Conservation (phyloP, 768 basidiomycete genomes). For the Calocybe gangraenosa region DNA sequence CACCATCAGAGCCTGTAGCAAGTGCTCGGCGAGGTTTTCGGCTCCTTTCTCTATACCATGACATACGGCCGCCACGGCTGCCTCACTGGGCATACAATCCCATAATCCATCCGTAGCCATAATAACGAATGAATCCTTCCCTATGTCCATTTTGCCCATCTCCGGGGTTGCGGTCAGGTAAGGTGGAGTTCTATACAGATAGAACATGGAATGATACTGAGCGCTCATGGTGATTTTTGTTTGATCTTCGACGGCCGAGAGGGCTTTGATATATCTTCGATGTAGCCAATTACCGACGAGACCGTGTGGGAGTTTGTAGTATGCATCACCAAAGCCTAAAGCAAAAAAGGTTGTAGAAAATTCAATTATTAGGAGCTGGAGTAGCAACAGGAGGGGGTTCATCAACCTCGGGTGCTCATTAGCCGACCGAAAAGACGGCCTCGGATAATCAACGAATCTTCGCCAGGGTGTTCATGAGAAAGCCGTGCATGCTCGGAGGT, state of each 20-base stretch:
- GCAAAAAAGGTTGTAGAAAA: neutral
- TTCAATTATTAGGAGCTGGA: neutral
- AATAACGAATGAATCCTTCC: slow-evolving; percentile 39
- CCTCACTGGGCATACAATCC: slow-evolving; percentile 47
- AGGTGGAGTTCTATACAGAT: slow-evolving; percentile 54
- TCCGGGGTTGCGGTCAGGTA: slow-evolving; percentile 53
- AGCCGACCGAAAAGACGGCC: slow-evolving; percentile 33
- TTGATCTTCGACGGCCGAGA: slow-evolving; percentile 28
- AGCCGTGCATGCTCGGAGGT: slow-evolving; percentile 28
- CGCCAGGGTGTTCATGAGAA: slow-evolving; percentile 28
- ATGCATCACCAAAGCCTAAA: slow-evolving; percentile 35
- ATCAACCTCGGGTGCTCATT: slow-evolving; percentile 34
- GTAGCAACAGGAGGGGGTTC: neutral
- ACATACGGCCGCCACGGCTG: slow-evolving; percentile 37
- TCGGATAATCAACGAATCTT: slow-evolving; percentile 27
- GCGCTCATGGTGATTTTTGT: slow-evolving; percentile 30
- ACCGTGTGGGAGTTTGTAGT: slow-evolving; percentile 32
- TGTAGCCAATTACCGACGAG: slow-evolving; percentile 25
- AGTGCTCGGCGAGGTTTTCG: slow-evolving; percentile 24
- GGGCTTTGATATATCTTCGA: slow-evolving; percentile 28
- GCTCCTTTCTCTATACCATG: slow-evolving; percentile 17
- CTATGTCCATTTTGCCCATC: slow-evolving; percentile 32
- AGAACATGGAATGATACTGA: slow-evolving; percentile 30
- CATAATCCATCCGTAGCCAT: slow-evolving; percentile 55
- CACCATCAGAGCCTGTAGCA: slow-evolving; percentile 22